Evolutionary conservation across 768 basidiomycete genomes (phyloP).

Genomic region (Leccinum aurantiacum): DNA sequence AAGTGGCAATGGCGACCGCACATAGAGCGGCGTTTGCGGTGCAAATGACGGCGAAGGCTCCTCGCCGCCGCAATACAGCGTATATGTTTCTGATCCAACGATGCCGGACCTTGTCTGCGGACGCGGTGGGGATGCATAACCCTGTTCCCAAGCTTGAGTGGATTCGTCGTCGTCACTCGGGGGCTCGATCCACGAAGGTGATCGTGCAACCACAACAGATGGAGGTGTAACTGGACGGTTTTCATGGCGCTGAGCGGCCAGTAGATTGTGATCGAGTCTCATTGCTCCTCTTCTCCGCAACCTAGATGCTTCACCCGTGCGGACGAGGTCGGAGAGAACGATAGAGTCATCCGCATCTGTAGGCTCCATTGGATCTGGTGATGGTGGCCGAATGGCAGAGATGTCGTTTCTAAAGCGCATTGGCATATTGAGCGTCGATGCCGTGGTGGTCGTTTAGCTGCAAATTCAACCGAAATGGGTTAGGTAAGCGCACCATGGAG

Average conservation of each 20-base stretch:
- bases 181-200: conserved; percentile 37
- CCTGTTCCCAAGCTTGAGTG: conserved; percentile 35
- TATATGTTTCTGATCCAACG: conserved; percentile 26
- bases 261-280: conserved; percentile 50
- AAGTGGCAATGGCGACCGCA: conserved; percentile 40
- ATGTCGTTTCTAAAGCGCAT: conserved; percentile 30
- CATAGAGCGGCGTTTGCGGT: conserved; percentile 21
- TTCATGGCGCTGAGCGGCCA: conserved; percentile 32
- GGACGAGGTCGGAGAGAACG: conserved; percentile 70
- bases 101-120: conserved; percentile 15
- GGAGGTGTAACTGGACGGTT: conserved; percentile 24
- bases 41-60: conserved; percentile 13
- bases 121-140: conserved; percentile 31
- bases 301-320: conserved; percentile 72
- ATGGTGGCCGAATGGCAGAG: conserved; percentile 6
- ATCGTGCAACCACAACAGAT: conserved; percentile 28
- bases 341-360: conserved; percentile 66
- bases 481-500: conserved; percentile 6
- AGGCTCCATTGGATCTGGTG: conserved; percentile 27
- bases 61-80: conserved; percentile 46
- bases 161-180: conserved; percentile 35
- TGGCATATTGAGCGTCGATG: conserved; percentile 27
- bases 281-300: conserved; percentile 73
- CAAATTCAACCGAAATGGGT: conserved; percentile 9
- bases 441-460: conserved; percentile 24